These are phyloP conservation scores for Aspergillus carbonarius DNA, from an alignment of 2,329 filamentous ascomycete species.

Conservation along the genomic window DNA sequence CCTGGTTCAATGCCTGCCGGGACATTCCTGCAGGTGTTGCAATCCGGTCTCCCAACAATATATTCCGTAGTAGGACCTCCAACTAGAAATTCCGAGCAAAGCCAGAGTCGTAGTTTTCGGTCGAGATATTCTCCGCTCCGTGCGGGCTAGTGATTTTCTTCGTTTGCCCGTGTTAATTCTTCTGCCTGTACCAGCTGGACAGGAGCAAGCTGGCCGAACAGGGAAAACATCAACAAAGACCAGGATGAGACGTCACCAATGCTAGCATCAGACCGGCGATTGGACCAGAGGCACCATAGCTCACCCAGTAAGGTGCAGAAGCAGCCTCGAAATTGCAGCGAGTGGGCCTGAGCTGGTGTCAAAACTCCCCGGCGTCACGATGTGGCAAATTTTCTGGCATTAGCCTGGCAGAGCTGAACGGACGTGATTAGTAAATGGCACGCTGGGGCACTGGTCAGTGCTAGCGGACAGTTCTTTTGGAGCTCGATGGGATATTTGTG, in stretches of 20 bases:
- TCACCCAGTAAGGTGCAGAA: background rate
- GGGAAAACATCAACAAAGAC: background rate
- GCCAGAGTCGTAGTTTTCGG: background rate
- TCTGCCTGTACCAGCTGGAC: background rate
- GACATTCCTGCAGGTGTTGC: background rate
- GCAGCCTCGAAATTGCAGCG: conserved; percentile 11
- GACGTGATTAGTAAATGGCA: background rate
- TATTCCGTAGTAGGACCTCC: too few relatives aligned
- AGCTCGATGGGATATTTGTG: too few relatives aligned
- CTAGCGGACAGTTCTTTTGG: too few relatives aligned
- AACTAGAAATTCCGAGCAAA: background rate
- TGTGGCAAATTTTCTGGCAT: conserved; percentile 9
- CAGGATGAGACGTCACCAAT: background rate
- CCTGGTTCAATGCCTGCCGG: background rate
- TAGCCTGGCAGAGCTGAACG: background rate
- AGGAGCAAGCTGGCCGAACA: background rate
- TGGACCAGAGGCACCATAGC: background rate
- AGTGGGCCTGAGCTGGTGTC: conserved; percentile 11
- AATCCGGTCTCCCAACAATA: background rate
- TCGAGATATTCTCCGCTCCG: background rate
- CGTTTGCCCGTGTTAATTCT: background rate
- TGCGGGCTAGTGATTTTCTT: background rate
- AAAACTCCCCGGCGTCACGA: conserved; percentile 6
- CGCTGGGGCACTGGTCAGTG: background rate
- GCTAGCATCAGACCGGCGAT: background rate